Conservation (phyloP, 75 land plant species). For the Pinus taeda region DNA sequence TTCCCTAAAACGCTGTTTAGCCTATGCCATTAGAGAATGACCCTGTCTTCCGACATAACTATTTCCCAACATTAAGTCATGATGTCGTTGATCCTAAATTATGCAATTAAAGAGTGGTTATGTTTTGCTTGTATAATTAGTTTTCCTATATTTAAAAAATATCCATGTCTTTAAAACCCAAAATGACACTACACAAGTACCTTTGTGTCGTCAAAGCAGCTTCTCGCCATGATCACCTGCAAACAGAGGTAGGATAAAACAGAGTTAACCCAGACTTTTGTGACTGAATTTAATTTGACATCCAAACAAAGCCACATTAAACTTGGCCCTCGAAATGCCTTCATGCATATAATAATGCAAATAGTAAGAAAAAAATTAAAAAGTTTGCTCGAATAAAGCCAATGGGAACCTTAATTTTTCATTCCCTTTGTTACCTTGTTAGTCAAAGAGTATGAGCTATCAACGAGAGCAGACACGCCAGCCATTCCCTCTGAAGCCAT, state of each 20-base stretch:
- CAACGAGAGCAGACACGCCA: slow-evolving; percentile 72
- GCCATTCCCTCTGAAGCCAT: slow-evolving; percentile 73
- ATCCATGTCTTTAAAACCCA: too few species aligned
- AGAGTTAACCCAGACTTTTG: too few species aligned
- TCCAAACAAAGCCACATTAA: background rate
- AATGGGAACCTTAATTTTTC: background rate
- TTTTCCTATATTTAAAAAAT: too few species aligned
- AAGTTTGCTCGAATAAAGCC: background rate
- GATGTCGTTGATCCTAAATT: too few species aligned
- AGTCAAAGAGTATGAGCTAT: slow-evolving; percentile 36
- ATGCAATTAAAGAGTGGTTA: too few species aligned
- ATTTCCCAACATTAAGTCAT: too few species aligned
- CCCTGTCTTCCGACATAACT: too few species aligned
- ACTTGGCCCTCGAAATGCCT: background rate
- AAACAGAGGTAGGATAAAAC: background rate
- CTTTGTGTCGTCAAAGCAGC: slow-evolving; percentile 97
- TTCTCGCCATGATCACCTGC: slow-evolving; percentile 75
- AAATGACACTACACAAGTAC: slow-evolving; percentile 24
- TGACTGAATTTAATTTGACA: too few species aligned
- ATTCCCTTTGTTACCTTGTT: slow-evolving; percentile 47
- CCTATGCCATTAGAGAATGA: too few species aligned
- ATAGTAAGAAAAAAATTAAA: background rate
- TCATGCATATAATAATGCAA: background rate
- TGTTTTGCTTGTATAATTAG: too few species aligned
- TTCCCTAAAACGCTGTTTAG: background rate